phyloP scores from a whole-genome alignment of 495 filamentous ascomycete genomes.

The Aspergillus mulundensis region DNA sequence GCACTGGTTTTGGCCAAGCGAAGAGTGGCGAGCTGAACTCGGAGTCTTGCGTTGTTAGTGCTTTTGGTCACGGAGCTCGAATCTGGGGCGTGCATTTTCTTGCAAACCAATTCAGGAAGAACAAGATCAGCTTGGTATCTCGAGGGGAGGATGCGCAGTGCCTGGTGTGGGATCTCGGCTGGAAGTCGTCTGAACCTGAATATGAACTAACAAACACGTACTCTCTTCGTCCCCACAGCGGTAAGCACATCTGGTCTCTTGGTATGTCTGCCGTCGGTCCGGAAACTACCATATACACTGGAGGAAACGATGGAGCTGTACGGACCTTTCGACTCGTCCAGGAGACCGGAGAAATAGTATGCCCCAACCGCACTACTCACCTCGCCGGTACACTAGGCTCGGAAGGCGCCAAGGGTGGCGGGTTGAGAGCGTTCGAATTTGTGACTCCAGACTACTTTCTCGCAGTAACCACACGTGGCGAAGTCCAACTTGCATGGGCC shows the following conservation, averaged over 20 bases:
- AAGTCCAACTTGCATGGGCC: conserved; percentile 49
- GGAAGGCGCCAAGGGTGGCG: conserved; percentile 5
- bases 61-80: conserved; percentile 80
- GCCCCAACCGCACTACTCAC: conserved; percentile 13
- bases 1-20: conserved; percentile 38
- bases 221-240: conserved; percentile 61
- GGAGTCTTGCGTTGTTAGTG: conserved; percentile 53
- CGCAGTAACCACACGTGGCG: conserved; percentile 55
- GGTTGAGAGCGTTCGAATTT: conserved; percentile 58
- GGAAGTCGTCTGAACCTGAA: conserved; percentile 20
- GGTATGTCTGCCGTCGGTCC: conserved; percentile 36
- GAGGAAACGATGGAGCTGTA: conserved; percentile 75
- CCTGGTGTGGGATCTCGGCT: conserved; percentile 62
- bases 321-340: conserved; percentile 27
- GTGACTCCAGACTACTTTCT: conserved; percentile 54
- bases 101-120: conserved; percentile 18
- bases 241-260: conserved; percentile 90
- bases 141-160: conserved; percentile 76
- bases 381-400: conserved; percentile 4
- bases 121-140: conserved; percentile 53
- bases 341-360: conserved; percentile 8
- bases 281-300: conserved; percentile 59
- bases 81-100: conserved; percentile 83
- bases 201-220: conserved; percentile 48
- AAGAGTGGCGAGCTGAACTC: conserved; percentile 20